Conservation (phyloP, 2,329 filamentous ascomycete species). For the Rhynchosporium graminicola region DNA sequence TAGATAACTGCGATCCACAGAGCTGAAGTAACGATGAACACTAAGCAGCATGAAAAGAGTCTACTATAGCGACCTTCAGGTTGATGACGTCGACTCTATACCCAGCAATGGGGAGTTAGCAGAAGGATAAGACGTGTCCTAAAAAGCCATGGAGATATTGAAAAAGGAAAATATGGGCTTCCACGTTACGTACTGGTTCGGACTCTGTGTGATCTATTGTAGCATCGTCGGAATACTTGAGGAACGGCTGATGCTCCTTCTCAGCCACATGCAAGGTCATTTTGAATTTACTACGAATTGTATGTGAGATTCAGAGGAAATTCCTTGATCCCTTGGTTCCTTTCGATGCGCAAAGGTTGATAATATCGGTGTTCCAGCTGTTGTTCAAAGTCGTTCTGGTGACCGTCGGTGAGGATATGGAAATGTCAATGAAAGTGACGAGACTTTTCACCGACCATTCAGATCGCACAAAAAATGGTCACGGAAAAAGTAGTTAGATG, state of each 20-base stretch:
- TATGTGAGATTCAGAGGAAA: background rate
- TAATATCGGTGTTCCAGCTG: background rate
- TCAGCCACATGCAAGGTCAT: background rate
- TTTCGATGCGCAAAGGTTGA: no score
- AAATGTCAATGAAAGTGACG: slow-evolving; percentile 4
- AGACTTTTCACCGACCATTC: slow-evolving; percentile 13
- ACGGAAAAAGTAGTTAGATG: background rate
- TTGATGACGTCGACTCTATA: background rate
- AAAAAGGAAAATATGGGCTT: no score
- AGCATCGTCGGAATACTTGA: slow-evolving; percentile 15
- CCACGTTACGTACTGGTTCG: background rate
- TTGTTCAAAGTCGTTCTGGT: background rate
- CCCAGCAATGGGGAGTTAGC: no score
- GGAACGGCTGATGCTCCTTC: slow-evolving; percentile 18
- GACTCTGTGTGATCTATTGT: background rate
- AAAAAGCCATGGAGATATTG: no score
- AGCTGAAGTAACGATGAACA: slow-evolving; percentile 16
- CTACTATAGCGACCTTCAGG: slow-evolving; percentile 1
- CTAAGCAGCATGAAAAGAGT: slow-evolving; percentile 10
- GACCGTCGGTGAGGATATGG: background rate
- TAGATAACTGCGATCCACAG: slow-evolving; percentile 17
- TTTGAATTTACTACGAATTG: background rate
- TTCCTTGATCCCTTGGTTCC: background rate
- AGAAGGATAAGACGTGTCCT: no score
- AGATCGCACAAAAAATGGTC: background rate